These are phyloP conservation scores for Carex cristatella DNA, from an alignment of 176 grass and related monocot species.

Conservation along the genomic window DNA sequence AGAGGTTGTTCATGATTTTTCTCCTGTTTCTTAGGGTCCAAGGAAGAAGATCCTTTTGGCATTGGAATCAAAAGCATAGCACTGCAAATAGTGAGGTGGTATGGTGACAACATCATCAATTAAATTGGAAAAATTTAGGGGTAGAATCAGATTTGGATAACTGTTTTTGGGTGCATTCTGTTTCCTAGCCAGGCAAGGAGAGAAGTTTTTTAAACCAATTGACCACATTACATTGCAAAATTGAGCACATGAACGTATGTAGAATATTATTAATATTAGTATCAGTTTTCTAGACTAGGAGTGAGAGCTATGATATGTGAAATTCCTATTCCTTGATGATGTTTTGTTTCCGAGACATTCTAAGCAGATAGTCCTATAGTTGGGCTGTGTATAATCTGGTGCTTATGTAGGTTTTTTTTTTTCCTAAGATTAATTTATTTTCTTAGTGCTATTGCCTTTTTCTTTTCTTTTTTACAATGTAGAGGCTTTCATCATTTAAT, in stretches of 20 bases:
- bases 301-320: neutral
- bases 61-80: conserved; percentile 71
- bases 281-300: neutral
- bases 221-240: conserved; percentile 12
- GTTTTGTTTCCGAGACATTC: neutral
- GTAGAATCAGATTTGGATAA: neutral
- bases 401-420: neutral
- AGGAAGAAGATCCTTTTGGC: conserved; percentile 95
- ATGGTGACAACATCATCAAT: conserved; percentile 22
- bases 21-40: conserved; percentile 69
- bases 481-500: neutral
- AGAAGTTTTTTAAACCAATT: conserved; percentile 6
- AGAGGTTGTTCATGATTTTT: neutral
- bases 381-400: conserved; percentile 15
- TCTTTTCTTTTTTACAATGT: neutral
- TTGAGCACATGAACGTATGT: conserved; percentile 8
- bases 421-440: neutral
- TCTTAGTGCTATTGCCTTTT: neutral
- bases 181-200: neutral
- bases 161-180: neutral
- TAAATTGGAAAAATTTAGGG: conserved; percentile 8
- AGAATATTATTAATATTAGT: conserved; percentile 6
- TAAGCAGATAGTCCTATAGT: neutral
- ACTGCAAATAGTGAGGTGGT: neutral
- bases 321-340: neutral